Conservation (phyloP, 2,329 filamentous ascomycete species). For the Blumeria graminis region DNA sequence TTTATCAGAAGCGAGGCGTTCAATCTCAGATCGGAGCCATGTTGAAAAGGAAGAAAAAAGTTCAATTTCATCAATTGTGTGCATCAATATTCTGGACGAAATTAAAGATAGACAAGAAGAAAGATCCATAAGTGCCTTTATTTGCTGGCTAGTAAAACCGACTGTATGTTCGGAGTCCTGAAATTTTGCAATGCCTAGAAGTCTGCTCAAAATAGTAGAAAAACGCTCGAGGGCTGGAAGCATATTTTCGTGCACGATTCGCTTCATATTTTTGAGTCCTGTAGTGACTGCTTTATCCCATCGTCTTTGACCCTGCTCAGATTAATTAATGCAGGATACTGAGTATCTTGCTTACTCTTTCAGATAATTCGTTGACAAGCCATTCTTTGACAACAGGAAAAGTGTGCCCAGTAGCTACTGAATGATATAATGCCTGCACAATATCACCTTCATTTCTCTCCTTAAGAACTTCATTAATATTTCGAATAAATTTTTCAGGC, state of each 20-base stretch:
- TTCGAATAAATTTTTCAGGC: slow-evolving; percentile 51
- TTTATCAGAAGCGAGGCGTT: slow-evolving; percentile 43
- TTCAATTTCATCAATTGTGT: slow-evolving; percentile 51
- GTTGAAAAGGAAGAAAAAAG: slow-evolving; percentile 56
- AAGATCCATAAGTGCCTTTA: slow-evolving; percentile 42
- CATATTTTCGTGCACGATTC: slow-evolving; percentile 65
- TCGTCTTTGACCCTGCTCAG: slow-evolving; percentile 54
- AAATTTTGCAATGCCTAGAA: slow-evolving; percentile 65
- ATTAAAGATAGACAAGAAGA: slow-evolving; percentile 53
- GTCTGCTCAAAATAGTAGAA: slow-evolving; percentile 54
- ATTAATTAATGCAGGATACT: slow-evolving; percentile 4
- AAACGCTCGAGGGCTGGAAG: slow-evolving; percentile 71
- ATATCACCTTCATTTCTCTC: slow-evolving; percentile 41
- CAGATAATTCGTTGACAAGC: slow-evolving; percentile 61
- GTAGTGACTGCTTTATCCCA: slow-evolving; percentile 76
- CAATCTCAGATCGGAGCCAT: slow-evolving; percentile 69
- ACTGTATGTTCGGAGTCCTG: slow-evolving; percentile 41
- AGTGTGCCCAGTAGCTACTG: slow-evolving; percentile 64
- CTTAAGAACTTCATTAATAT: slow-evolving; percentile 50
- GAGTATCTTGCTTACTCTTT: slow-evolving; percentile 28
- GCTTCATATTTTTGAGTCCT: slow-evolving; percentile 54
- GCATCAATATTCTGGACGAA: slow-evolving; percentile 45
- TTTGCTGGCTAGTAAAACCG: slow-evolving; percentile 37
- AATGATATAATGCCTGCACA: slow-evolving; percentile 56
- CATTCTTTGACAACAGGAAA: slow-evolving; percentile 59